Evolutionary conservation across 345 rosid genomes (phyloP), one percentile per base, ranked within the genome.

Genomic region (Sonneratia alba): DNA sequence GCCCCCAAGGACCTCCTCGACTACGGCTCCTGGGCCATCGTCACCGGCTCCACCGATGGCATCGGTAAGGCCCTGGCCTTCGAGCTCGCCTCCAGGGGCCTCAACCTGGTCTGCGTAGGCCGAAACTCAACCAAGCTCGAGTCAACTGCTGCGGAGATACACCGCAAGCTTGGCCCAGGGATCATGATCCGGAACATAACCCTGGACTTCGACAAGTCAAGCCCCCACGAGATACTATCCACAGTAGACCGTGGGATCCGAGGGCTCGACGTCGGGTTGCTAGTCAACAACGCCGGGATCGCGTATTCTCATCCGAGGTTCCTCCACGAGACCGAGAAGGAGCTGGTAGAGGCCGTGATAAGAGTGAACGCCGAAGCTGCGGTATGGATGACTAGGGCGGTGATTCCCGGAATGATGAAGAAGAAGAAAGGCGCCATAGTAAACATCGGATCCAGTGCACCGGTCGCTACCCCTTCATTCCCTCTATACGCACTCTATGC

Each of bases 401-500:
- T 83, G 45, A 68, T 88, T 48, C 82, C 76, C 0, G 63, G 14
- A 3, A 88, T 86, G 90, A 9, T 77, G 74, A 79, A 70, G 73
- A 86, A 79, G 84, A 81, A 78, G 59, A 83, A 78, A 73, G 86
- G 86, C 12, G 88, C 88, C 0, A 79, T 86, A 3, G 79, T 84
- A 0, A 86, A 81, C 63, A 76, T 86, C 2, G 90, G 84, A 3
- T 86, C 90, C 37, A 87, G 67, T n/a, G 79, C 89, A 8, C 72
- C 85, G 1, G 76, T 74, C 1, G 71, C 10, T 5, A 3, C 81
- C 37, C 62, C 84, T 66, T 76, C 87, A 0, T 80, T 19, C 62
- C 87, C 90, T 3, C 55, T 82, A 0, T 72, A 22, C 71, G 6
- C 86, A 14, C 4, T 81, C 36, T 83, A 81, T 70, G 80, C 85